These are phyloP conservation scores for Puccinia horiana DNA, from an alignment of 1,284 basidiomycete species.

Conservation along the genomic window DNA sequence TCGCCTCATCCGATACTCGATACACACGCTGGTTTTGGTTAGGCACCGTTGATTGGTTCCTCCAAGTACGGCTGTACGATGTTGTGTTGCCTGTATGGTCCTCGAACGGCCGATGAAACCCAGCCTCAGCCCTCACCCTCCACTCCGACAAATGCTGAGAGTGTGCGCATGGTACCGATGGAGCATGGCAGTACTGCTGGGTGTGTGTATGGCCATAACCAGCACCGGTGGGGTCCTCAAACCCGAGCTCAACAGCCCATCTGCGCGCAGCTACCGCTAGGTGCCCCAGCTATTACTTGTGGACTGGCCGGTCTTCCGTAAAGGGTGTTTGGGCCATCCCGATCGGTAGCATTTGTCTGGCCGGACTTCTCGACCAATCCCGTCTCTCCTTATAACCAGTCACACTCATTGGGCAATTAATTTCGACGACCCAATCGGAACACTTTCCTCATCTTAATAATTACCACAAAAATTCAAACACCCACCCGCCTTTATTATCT, in stretches of 20 bases:
- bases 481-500: background rate
- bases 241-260: background rate
- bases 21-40: too few relatives aligned
- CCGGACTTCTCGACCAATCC: background rate
- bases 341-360: background rate
- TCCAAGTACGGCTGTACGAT: too few relatives aligned
- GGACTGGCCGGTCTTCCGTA: background rate
- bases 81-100: too few relatives aligned
- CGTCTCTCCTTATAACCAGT: background rate
- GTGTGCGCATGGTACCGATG: too few relatives aligned
- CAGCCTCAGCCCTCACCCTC: too few relatives aligned
- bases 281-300: background rate
- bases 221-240: constrained; percentile 4
- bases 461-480: background rate
- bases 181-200: background rate
- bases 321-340: background rate
- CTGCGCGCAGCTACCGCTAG: background rate
- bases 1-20: too few relatives aligned
- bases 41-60: too few relatives aligned
- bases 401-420: background rate
- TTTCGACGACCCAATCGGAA: background rate
- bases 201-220: too few relatives aligned
- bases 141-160: too few relatives aligned
- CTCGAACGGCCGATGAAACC: too few relatives aligned
- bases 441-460: background rate